Percentiles rank a stretch among this genome's conserved stretches.
Evolutionary conservation across 2,329 filamentous ascomycete genomes (phyloP).

Genomic region (Apiospora hydei): DNA sequence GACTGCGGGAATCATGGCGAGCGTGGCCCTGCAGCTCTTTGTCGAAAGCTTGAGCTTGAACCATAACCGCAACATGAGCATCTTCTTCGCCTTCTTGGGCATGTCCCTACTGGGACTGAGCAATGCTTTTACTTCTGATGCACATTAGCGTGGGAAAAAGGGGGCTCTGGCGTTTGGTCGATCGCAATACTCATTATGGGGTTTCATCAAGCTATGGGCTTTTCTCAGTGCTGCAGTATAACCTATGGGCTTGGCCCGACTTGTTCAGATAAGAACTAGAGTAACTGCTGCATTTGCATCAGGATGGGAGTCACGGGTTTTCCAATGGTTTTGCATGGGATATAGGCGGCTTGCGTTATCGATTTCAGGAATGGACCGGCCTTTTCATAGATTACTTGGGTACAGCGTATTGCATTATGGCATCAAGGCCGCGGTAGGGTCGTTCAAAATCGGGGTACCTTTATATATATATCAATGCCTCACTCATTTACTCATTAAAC

Average conservation of each 20-base stretch:
- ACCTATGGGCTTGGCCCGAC: neutral
- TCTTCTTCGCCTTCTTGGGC: constrained; percentile 81
- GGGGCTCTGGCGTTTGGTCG: neutral
- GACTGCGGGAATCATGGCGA: constrained; percentile 95
- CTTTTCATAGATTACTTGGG: constrained; percentile 3
- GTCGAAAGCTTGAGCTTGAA: constrained; percentile 85
- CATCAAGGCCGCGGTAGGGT: neutral
- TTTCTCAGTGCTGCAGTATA: neutral
- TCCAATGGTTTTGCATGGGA: neutral
- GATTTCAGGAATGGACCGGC: neutral
- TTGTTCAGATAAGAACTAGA: neutral
- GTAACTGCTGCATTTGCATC: neutral
- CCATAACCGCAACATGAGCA: constrained; percentile 79
- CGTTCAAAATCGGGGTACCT: neutral
- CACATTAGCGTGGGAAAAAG: neutral
- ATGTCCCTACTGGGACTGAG: constrained; percentile 89
- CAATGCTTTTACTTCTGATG: constrained; percentile 76
- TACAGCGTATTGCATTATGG: neutral
- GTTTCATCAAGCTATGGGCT: neutral
- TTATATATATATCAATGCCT: neutral
- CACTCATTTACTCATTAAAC: neutral
- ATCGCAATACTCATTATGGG: neutral
- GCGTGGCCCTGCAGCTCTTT: constrained; percentile 88
- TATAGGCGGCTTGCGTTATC: neutral
- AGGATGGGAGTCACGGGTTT: neutral